A percentile compares a stretch with the other conserved stretches of the same genome.
phyloP scores from a whole-genome alignment of 2,329 filamentous ascomycete genomes.

The Diaporthe vaccinii region DNA sequence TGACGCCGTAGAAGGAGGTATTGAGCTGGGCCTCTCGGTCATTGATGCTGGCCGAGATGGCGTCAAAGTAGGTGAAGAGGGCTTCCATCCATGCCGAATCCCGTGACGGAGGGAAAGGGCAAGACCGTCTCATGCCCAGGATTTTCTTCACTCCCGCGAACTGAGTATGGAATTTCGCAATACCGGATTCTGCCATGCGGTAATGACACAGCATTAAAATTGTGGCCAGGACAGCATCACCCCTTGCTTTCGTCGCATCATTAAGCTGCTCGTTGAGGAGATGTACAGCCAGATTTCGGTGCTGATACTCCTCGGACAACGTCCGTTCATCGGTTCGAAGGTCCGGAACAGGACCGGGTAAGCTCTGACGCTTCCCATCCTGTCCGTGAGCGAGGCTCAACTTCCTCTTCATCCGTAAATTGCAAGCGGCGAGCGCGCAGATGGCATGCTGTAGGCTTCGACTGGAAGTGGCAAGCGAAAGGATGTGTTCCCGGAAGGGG shows the following conservation, averaged over 20 bases:
- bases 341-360: constrained; percentile 52
- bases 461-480: constrained; percentile 82
- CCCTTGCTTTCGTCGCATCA: constrained; percentile 79
- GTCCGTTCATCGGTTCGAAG: constrained; percentile 72
- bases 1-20: constrained; percentile 72
- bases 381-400: constrained; percentile 67
- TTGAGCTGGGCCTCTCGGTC: constrained; percentile 88
- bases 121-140: constrained; percentile 77
- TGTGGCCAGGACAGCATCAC: constrained; percentile 90
- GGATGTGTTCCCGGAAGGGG: constrained; percentile 86
- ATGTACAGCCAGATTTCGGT: constrained; percentile 82
- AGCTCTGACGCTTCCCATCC: constrained; percentile 65
- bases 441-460: constrained; percentile 92
- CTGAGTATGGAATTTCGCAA: constrained; percentile 93
- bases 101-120: constrained; percentile 65
- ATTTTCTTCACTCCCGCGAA: constrained; percentile 95
- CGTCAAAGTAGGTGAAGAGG: constrained; percentile 95
- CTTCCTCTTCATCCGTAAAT: constrained; percentile 86
- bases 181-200: constrained; percentile 92
- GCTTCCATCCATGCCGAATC: constrained; percentile 92
- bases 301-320: constrained; percentile 85
- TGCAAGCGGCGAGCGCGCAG: constrained; percentile 89
- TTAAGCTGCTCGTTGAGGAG: constrained; percentile 88
- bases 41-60: constrained; percentile 91
- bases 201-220: constrained; percentile 91